Evolutionary conservation across 2,329 filamentous ascomycete genomes (phyloP).

Genomic region (Bipolaris oryzae): DNA sequence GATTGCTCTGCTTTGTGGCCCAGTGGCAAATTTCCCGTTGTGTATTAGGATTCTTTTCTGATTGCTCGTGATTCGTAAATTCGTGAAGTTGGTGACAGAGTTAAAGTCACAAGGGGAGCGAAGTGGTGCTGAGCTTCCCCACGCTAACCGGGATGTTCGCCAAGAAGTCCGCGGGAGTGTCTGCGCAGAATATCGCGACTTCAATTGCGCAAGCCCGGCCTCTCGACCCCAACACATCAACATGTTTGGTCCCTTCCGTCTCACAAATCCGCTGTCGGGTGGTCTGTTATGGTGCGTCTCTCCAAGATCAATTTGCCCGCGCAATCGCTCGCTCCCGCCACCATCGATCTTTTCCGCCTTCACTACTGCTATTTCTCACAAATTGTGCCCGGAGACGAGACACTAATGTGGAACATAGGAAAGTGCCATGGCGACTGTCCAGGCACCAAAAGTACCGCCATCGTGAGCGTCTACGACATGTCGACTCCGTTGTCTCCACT

Average conservation of each 20-base stretch:
- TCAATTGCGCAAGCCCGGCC: slow-evolving; percentile 13
- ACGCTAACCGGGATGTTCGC: slow-evolving; percentile 35
- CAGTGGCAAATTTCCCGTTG: too few species aligned
- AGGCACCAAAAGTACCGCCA: slow-evolving; percentile 59
- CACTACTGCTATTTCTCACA: slow-evolving; percentile 2
- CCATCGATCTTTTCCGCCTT: neutral
- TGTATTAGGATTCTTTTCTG: neutral
- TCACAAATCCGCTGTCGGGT: slow-evolving; percentile 48
- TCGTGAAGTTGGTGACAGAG: neutral
- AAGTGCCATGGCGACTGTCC: slow-evolving; percentile 96
- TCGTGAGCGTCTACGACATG: slow-evolving; percentile 59
- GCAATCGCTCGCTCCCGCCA: neutral
- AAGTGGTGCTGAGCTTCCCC: slow-evolving; percentile 24
- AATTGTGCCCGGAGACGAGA: slow-evolving; percentile 8
- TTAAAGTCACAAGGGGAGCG: neutral
- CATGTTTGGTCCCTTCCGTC: slow-evolving; percentile 51
- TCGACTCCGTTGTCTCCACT: slow-evolving; percentile 86
- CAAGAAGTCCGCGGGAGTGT: slow-evolving; percentile 41
- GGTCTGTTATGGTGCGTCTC: slow-evolving; percentile 46
- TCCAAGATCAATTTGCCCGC: neutral
- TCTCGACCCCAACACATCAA: slow-evolving; percentile 27
- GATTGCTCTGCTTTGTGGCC: neutral
- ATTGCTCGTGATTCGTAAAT: neutral
- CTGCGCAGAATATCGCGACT: slow-evolving; percentile 31
- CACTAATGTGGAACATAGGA: slow-evolving; percentile 61